Evolutionary conservation across 257 asterid species (phyloP).

Genomic region (Salvia hispanica): DNA sequence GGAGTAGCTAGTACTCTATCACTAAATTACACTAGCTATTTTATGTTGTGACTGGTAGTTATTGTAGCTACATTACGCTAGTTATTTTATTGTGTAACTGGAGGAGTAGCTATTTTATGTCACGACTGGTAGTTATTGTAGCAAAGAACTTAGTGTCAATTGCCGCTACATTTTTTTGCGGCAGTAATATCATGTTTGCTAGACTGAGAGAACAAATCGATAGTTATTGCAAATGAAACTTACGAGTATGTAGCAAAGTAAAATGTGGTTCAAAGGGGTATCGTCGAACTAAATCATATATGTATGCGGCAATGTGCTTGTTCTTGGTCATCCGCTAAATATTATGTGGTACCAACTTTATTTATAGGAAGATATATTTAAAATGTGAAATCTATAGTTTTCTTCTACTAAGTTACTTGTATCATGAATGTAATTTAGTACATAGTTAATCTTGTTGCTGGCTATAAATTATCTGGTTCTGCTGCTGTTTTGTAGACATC

Average conservation of each 20-base stretch:
- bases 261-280: background rate
- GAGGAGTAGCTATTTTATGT: too few relatives aligned
- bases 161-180: slow-evolving; percentile 12
- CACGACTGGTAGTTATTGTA: too few relatives aligned
- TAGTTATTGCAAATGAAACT: slow-evolving; percentile 19
- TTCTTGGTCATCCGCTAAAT: slow-evolving; percentile 11
- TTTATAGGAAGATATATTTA: slow-evolving; percentile 1
- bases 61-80: too few relatives aligned
- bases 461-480: slow-evolving; percentile 5
- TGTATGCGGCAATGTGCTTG: background rate
- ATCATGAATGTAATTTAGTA: slow-evolving; percentile 3
- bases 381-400: background rate
- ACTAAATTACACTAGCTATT: slow-evolving; percentile 15
- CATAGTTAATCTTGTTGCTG: slow-evolving; percentile 27
- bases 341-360: slow-evolving; percentile 17
- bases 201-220: slow-evolving; percentile 1
- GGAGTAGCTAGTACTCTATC: background rate
- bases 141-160: slow-evolving; percentile 13
- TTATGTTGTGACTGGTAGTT: background rate
- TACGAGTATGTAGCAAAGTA: too few relatives aligned
- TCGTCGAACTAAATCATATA: too few relatives aligned
- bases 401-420: slow-evolving; percentile 17
- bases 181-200: slow-evolving; percentile 14
- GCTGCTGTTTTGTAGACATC: slow-evolving; percentile 76
- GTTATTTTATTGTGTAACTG: too few relatives aligned